phyloP scores from a whole-genome alignment of 2,329 filamentous ascomycete species.

The Fusarium chaquense region DNA sequence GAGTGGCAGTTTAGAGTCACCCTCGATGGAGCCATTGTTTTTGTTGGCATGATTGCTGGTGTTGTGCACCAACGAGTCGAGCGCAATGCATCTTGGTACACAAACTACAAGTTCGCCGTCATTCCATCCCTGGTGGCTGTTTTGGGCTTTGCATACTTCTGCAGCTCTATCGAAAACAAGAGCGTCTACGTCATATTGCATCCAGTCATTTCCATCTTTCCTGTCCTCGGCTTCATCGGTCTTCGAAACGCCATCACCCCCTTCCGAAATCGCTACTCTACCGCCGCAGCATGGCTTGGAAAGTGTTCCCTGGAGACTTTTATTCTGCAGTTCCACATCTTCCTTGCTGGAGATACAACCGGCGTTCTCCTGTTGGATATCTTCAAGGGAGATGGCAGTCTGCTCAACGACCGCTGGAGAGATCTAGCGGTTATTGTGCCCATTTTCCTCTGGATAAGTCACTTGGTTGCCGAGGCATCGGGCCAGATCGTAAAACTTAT shows the following conservation, averaged over 20 bases:
- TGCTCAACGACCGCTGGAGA: conserved; percentile 46
- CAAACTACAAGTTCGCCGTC: conserved; percentile 40
- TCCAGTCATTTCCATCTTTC: conserved; percentile 65
- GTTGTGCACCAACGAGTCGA: conserved; percentile 43
- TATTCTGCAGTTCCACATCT: conserved; percentile 71
- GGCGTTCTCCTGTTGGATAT: conserved; percentile 57
- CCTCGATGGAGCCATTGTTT: conserved; percentile 68
- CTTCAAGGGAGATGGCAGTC: conserved; percentile 44
- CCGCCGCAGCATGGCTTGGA: conserved; percentile 65
- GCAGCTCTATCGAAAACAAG: conserved; percentile 20
- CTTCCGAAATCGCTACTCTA: conserved; percentile 49
- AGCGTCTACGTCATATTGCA: conserved; percentile 61
- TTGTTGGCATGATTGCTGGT: conserved; percentile 64
- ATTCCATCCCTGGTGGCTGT: conserved; percentile 46
- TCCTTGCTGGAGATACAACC: conserved; percentile 69
- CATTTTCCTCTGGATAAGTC: conserved; percentile 49
- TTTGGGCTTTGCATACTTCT: conserved; percentile 46
- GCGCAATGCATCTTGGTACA: conserved; percentile 34
- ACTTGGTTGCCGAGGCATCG: conserved; percentile 44
- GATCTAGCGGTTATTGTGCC: conserved; percentile 45
- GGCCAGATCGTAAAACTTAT: conserved; percentile 44
- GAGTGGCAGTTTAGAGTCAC: conserved; percentile 64
- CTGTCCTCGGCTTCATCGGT: conserved; percentile 64
- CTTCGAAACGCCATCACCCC: conserved; percentile 59
- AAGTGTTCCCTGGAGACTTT: conserved; percentile 69